Evolutionary conservation across 257 asterid genomes (phyloP).

Genomic region (Paraleonurus japonicus): DNA sequence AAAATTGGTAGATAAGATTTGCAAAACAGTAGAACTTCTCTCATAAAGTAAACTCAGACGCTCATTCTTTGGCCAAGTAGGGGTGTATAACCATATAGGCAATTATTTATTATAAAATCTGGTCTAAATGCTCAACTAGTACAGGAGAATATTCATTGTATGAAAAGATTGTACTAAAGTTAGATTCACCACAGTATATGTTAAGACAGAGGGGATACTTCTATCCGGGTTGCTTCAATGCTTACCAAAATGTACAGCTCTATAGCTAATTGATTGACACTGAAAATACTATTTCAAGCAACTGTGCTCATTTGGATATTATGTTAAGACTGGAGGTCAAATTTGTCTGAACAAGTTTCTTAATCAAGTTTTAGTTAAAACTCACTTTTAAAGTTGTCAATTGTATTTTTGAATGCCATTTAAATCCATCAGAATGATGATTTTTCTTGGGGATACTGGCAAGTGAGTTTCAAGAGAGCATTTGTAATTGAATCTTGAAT

Average conservation of each 20-base stretch:
- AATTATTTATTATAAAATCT: neutral
- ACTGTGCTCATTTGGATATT: neutral
- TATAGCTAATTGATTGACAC: neutral
- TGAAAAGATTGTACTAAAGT: neutral
- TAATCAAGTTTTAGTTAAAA: conserved; percentile 7
- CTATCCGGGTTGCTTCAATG: neutral
- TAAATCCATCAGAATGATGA: neutral
- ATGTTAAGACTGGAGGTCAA: neutral
- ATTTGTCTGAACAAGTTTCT: neutral
- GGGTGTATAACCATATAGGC: neutral
- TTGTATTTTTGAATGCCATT: neutral
- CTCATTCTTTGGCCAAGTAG: neutral
- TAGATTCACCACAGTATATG: neutral
- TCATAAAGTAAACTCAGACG: neutral
- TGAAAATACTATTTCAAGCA: neutral
- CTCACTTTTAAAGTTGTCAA: conserved; percentile 9
- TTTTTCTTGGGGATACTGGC: neutral
- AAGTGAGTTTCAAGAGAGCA: neutral
- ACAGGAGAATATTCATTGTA: neutral
- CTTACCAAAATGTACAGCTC: neutral
- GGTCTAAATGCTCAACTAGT: neutral
- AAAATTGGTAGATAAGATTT: neutral
- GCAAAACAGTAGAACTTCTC: conserved; percentile 6
- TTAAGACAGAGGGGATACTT: neutral
- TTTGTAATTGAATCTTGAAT: neutral